Percentiles rank a stretch among this genome's conserved stretches.
phyloP scores from a whole-genome alignment of 1,284 basidiomycete species.

The Exobasidium cylindrosporum region DNA sequence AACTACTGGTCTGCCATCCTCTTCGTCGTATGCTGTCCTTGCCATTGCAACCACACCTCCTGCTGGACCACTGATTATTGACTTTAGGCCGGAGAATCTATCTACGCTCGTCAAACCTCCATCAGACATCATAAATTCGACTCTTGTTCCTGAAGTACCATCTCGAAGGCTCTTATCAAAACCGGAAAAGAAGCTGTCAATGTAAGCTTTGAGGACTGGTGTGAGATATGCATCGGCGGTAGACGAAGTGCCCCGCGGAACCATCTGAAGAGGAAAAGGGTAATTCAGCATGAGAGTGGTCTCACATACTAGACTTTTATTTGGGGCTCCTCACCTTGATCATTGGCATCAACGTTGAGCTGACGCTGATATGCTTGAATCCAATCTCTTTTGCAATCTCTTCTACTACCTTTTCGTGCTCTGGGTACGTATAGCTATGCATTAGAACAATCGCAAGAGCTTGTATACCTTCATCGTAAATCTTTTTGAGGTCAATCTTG shows the following conservation, averaged over 20 bases:
- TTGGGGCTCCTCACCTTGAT: conserved; percentile 60
- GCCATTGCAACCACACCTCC: conserved; percentile 86
- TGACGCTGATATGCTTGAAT: conserved; percentile 83
- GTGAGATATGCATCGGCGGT: conserved; percentile 97
- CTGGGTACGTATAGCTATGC: conserved; percentile 87
- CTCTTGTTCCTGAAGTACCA: conserved; percentile 50
- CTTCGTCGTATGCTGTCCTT: conserved; percentile 74
- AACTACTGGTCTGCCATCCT: conserved; percentile 68
- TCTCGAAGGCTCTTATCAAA: conserved; percentile 71
- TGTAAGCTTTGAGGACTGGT: conserved; percentile 77
- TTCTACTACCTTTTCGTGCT: conserved; percentile 73
- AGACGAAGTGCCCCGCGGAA: conserved; percentile 83
- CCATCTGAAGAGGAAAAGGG: conserved; percentile 63
- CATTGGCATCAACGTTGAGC: conserved; percentile 84
- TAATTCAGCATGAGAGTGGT: conserved; percentile 16
- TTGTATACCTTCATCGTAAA: conserved; percentile 74
- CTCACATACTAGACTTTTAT: no score
- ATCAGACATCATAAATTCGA: conserved; percentile 54
- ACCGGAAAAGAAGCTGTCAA: conserved; percentile 87
- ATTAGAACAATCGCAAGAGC: conserved; percentile 81
- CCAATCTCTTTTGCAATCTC: conserved; percentile 72
- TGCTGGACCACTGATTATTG: conserved; percentile 80
- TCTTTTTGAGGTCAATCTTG: conserved; percentile 63
- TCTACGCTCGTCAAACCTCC: conserved; percentile 81
- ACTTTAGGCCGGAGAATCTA: conserved; percentile 82